phyloP scores from a whole-genome alignment of 2,329 filamentous ascomycete species.

The Aspergillus fumigatus region DNA sequence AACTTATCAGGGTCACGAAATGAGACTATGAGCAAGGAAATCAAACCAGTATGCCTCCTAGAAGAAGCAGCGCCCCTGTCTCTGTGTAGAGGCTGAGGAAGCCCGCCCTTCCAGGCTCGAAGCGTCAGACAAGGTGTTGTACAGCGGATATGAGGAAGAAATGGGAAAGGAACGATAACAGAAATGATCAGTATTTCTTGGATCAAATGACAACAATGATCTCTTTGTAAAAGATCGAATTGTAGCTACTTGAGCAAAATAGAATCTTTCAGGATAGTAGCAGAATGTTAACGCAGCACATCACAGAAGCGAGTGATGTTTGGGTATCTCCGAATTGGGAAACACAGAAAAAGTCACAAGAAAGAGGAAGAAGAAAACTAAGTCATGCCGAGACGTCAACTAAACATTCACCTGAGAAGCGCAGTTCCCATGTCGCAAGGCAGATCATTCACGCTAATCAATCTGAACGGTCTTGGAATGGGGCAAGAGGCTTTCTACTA shows the following conservation, averaged over 20 bases:
- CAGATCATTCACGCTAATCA: background rate
- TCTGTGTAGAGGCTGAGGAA: too few species aligned
- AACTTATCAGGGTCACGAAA: background rate
- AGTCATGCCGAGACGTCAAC: background rate
- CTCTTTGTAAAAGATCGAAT: background rate
- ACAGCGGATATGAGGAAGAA: background rate
- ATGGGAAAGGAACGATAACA: constrained; percentile 1
- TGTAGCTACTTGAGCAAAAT: background rate
- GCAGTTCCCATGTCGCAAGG: background rate
- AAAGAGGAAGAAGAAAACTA: background rate
- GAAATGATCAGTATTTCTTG: background rate
- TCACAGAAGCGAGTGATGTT: background rate
- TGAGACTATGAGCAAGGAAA: background rate
- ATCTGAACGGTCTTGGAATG: constrained; percentile 28
- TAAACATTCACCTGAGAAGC: background rate
- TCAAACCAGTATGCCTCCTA: background rate
- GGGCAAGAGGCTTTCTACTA: constrained; percentile 28
- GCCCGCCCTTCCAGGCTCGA: background rate
- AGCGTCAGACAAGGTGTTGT: background rate
- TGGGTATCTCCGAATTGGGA: constrained; percentile 4
- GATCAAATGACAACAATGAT: background rate
- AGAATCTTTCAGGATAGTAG: background rate
- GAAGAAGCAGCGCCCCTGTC: too few species aligned
- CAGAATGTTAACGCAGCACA: background rate
- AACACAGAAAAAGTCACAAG: background rate